Base-by-base conservation (phyloP, 768 basidiomycete genomes). In the Termitomyces sp. region DNA sequence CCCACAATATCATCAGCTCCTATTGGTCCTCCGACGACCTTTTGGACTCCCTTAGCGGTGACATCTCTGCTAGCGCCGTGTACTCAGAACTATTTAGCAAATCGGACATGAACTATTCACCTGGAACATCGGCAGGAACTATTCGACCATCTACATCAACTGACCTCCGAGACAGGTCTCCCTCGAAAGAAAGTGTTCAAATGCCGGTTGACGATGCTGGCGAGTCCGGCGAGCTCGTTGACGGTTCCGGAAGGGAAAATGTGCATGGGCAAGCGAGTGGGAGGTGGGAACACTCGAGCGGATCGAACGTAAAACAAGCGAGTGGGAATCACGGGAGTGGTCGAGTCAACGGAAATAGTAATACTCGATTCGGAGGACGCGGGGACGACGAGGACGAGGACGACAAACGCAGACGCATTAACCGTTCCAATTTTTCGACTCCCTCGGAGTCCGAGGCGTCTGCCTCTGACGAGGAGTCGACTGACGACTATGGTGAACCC, bases 91-190 rank as follows among this genome's bases (percentile, higher is more conserved):
- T 61, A 29, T 42, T 64, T 18, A 61, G 48, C 22, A 68, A 64
- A 33, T 55, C 61, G 7, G 62, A 52, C 24, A 64, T 71, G 22
- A 66, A 65, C 26, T 70, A 75, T 46, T 67, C 77, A 58, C 73
- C 79, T n/a, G 73, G 76, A n/a, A 76, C 77, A 15, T 78, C 81
- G 31, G 72, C 71, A 28, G 79, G 73, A 44, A 80, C 78, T 26
- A 74, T 79, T 54, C 70, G 77, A 22, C 69, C 68, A 36, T 64
- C 68, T 28, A 10, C 24, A 36, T 65, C 67, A 5, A 34, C n/a
- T n/a, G 24, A 28, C 29, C 54, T 54, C 15, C 45, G 20, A 47
- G 50, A 45, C 31, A 51, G 51, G 46, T 47, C 58, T 42, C 53
- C 42, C 4, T 51, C 54, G 5, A 46, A 51, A 16, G 37, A 34